Evolutionary conservation across 1,284 basidiomycete species (phyloP), one percentile per base, ranked within the genome.

Genomic region (Omphalotus olearius): DNA sequence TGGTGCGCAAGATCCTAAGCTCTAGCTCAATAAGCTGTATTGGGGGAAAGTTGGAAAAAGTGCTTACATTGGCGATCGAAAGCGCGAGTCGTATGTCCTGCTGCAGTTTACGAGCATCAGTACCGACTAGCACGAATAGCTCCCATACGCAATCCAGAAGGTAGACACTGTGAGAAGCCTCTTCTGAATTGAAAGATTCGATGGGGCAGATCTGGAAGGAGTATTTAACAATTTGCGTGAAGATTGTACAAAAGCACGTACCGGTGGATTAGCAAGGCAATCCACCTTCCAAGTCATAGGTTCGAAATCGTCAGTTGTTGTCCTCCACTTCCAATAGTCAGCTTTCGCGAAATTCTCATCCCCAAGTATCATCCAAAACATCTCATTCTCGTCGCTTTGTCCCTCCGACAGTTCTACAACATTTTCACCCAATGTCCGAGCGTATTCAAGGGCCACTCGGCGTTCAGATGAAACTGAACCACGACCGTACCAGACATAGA

Each of bases 341-440:
- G 88, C 88, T 42, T 76, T 80, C 3, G 87, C 87, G 62, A 83
- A 88, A 1, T 75, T 75, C 0, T 81, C 80, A 18, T 88, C 79
- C 7, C 88, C 88, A 9, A 91, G 71, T 42, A 87, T 77, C 80
- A 88, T 83, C 85, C 88, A 89, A 61, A 91, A 90, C 78, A 90
- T 82, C 52, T 89, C 85, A 51, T 89, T 84, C 23, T 75, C 66
- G 36, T 72, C 72, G 47, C 75, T 76, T 57, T 79, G 75, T n/a
- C 79, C 79, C 61, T 91, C 85, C 2, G 64, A 58, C 6, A 89
- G 72, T 54, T 85, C 82, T 6, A 79, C 65, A 18, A 81, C 66
- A 10, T 63, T 64, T 3, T 66, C 66, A 3, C 69, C 64, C 26
- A 90, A 66, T 4, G 64, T 66, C 40, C 70, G 66, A 4, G 78